Evolutionary conservation across 1,139 yeast species (phyloP).

Genomic region (Yamadazyma spencermartinsiae): DNA sequence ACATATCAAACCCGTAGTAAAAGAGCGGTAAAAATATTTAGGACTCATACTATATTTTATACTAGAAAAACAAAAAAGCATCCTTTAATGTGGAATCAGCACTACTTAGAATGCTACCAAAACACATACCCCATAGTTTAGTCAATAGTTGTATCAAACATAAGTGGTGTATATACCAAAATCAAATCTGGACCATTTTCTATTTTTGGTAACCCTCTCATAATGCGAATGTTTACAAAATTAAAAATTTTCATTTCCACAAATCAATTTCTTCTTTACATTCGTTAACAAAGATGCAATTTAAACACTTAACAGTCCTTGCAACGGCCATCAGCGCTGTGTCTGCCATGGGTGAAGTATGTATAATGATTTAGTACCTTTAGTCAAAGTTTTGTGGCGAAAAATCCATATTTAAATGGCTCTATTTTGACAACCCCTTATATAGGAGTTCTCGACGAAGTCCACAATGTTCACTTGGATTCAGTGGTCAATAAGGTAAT

Average conservation of each 20-base stretch:
- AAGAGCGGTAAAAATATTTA: no score
- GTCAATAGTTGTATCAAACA: no score
- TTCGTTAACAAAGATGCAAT: slow-evolving; percentile 34
- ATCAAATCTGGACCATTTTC: slow-evolving; percentile 15
- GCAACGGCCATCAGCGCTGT: slow-evolving; percentile 40
- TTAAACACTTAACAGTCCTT: slow-evolving; percentile 38
- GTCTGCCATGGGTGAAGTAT: slow-evolving; percentile 47
- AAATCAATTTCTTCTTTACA: slow-evolving; percentile 8
- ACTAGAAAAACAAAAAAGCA: no score
- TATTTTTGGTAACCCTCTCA: slow-evolving; percentile 14
- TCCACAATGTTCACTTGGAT: no score
- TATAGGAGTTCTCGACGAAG: no score
- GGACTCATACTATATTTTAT: no score
- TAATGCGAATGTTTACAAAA: slow-evolving; percentile 16
- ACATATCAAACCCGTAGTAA: no score
- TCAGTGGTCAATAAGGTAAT: no score
- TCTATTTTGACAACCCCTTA: neutral
- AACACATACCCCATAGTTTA: no score
- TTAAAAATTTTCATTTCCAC: slow-evolving; percentile 14
- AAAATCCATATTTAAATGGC: neutral
- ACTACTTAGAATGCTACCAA: no score
- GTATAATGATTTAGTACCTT: slow-evolving; percentile 17
- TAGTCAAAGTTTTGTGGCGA: neutral
- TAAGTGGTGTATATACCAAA: slow-evolving; percentile 1
- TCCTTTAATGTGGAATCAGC: no score